Percentiles rank a stretch among this genome's conserved stretches.
Conservation (phyloP, 371 early-diverging fungal species). For the Rhizopus microsporus region DNA sequence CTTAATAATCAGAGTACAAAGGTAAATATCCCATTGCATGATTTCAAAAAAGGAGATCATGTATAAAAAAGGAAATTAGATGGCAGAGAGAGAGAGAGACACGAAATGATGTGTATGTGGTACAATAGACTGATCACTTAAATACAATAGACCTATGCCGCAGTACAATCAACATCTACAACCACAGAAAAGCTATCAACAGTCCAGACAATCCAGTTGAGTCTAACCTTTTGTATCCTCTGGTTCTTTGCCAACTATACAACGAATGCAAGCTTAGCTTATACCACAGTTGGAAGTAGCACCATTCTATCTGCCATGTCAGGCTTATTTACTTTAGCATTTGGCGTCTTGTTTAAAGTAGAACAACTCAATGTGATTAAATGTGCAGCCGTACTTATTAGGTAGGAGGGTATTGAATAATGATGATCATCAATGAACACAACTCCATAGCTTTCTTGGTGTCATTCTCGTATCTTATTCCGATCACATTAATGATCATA, state of each 20-base stretch:
- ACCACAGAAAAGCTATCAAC: conserved; percentile 34
- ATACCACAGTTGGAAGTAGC: conserved; percentile 80
- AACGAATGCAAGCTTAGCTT: conserved; percentile 76
- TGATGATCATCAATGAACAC: conserved; percentile 1
- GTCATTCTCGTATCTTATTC: conserved; percentile 52
- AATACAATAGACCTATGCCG: conserved; percentile 7
- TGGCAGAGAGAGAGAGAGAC: too few relatives aligned
- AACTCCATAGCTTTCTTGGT: conserved; percentile 47
- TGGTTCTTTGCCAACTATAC: conserved; percentile 83
- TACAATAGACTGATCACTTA: conserved; percentile 16
- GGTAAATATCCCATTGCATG: too few relatives aligned
- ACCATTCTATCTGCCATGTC: conserved; percentile 81
- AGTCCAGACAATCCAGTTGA: conserved; percentile 64
- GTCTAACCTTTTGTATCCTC: conserved; percentile 74
- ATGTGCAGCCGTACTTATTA: conserved; percentile 54
- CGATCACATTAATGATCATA: conserved; percentile 22
- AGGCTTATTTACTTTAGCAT: conserved; percentile 73
- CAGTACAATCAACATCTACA: conserved; percentile 5
- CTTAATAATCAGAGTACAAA: not conserved
- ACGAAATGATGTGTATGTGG: not conserved
- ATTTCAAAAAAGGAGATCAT: conserved; percentile 12
- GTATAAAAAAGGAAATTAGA: conserved; percentile 8
- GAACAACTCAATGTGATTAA: conserved; percentile 61
- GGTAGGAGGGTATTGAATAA: conserved; percentile 26
- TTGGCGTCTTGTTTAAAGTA: conserved; percentile 63